Conservation (phyloP, 1,139 yeast genomes). For the Torulaspora pretoriensis region DNA sequence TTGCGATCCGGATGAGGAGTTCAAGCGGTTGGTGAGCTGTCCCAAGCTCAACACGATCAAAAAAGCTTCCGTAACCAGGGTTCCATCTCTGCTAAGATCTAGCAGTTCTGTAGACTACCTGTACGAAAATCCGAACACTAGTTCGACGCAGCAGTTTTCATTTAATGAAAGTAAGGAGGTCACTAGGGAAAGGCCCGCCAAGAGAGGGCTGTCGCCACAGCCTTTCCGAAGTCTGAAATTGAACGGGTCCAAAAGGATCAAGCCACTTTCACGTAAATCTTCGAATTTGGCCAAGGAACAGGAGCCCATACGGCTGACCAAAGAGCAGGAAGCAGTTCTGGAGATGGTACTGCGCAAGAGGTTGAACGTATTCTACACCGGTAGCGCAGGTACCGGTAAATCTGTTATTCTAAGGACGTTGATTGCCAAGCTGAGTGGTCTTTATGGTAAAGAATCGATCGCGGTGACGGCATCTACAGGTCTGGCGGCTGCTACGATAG, state of each 20-base stretch:
- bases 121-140: background rate
- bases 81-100: conserved; percentile 4
- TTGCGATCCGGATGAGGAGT: conserved; percentile 27
- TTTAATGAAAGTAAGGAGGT: conserved; percentile 15
- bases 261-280: conserved; percentile 14
- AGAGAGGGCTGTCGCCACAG: conserved; percentile 17
- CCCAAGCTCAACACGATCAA: conserved; percentile 30
- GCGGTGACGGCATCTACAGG: conserved; percentile 93
- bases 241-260: conserved; percentile 22
- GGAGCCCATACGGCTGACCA: conserved; percentile 28
- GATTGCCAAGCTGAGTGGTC: conserved; percentile 44
- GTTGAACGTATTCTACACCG: conserved; percentile 63
- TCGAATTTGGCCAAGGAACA: conserved; percentile 3
- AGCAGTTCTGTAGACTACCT: conserved; percentile 1
- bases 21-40: conserved; percentile 20
- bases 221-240: conserved; percentile 23
- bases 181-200: conserved; percentile 9
- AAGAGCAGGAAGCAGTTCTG: conserved; percentile 55
- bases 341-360: conserved; percentile 47
- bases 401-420: conserved; percentile 66
- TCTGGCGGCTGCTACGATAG: conserved; percentile 81
- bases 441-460: conserved; percentile 47
- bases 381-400: conserved; percentile 84
- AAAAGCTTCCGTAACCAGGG: background rate
- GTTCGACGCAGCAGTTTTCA: conserved; percentile 14